Conservation (phyloP, 129 eudicot genomes). For the Ambrosia trifida region DNA sequence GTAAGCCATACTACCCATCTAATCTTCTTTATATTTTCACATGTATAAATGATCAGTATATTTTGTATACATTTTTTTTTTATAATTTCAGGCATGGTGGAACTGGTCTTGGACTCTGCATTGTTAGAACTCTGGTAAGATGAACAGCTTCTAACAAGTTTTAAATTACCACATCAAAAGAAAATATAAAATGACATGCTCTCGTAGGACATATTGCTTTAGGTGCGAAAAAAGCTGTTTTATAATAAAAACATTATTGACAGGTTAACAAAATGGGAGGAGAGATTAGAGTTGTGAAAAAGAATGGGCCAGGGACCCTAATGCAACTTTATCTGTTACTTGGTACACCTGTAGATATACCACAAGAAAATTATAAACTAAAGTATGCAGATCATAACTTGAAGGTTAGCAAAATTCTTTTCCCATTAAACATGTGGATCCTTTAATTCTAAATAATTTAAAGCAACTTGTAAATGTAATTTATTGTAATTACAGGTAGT, state of each 20-base stretch:
- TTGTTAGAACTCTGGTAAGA: slow-evolving; percentile 93
- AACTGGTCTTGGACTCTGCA: slow-evolving; percentile 98
- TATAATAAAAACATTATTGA: slow-evolving; percentile 4
- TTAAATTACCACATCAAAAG: not conserved
- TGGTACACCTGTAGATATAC: slow-evolving; percentile 48
- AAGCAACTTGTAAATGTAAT: not conserved
- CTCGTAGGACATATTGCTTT: not conserved
- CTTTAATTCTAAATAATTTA: not conserved
- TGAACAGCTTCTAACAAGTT: slow-evolving; percentile 13
- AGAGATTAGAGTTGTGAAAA: slow-evolving; percentile 65
- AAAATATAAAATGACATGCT: not conserved
- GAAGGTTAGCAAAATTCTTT: slow-evolving; percentile 44
- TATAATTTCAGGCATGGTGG: slow-evolving; percentile 87
- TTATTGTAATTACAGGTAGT: slow-evolving; percentile 58
- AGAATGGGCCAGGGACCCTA: slow-evolving; percentile 87
- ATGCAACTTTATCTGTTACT: slow-evolving; percentile 76
- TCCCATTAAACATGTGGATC: not conserved
- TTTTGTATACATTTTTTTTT: not conserved
- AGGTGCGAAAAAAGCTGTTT: slow-evolving; percentile 2
- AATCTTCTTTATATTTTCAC: slow-evolving; percentile 8
- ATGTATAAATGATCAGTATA: not conserved
- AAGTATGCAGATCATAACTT: slow-evolving; percentile 53
- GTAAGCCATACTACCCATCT: slow-evolving; percentile 42
- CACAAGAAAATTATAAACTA: slow-evolving; percentile 46
- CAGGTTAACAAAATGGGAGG: slow-evolving; percentile 45